Evolutionary conservation across 2,329 filamentous ascomycete genomes (phyloP), one percentile per base, ranked within the genome.

Genomic region (Pseudogymnoascus sp.): DNA sequence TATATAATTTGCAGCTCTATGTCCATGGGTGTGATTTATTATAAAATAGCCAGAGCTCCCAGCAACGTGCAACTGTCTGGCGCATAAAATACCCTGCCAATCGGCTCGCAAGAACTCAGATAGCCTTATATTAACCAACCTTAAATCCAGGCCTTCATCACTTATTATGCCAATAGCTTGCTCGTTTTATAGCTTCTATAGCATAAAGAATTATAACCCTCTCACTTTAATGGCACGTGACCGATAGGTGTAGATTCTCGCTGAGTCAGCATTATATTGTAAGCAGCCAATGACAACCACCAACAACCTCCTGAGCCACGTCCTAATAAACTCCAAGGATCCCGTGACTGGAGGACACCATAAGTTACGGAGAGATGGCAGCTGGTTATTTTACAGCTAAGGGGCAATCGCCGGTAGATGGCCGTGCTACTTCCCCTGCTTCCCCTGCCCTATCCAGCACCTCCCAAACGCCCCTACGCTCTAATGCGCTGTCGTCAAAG

Each of bases 401-500:
- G 17, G 71, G 67, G 44, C 62, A 60, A 17, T 65, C 69, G 1
- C 66, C 66, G 7, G 26, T 67, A 13, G 64, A 57, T 62, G 69
- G 70, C 62, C 64, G 61, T 7, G n/a, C 60, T 13, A 66, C 66
- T 10, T 63, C 63, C 69, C 70, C 50, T 13, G 66, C 66, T 10
- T 63, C 63, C 69, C 70, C 50, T 63, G 58, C 59, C 11, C 65
- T 68, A 3, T 63, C 66, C 11, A 58, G 63, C 7, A 66, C 62
- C 21, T 69, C 60, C 66, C 70, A 61, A 67, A 68, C 63, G 64
- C 72, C 24, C 5, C 5, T 35, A 66, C 67, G 72, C 26, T 72
- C 73, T 57, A 82, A 84, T 73, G 88, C 91, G 6, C 78, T 97
- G 33, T 86, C 90, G 6, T 88, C 87, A 64, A 91, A 94, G 71